Evolutionary conservation across 1,284 basidiomycete species (phyloP), one percentile per base, ranked within the genome.

Genomic region (Somion occarium): DNA sequence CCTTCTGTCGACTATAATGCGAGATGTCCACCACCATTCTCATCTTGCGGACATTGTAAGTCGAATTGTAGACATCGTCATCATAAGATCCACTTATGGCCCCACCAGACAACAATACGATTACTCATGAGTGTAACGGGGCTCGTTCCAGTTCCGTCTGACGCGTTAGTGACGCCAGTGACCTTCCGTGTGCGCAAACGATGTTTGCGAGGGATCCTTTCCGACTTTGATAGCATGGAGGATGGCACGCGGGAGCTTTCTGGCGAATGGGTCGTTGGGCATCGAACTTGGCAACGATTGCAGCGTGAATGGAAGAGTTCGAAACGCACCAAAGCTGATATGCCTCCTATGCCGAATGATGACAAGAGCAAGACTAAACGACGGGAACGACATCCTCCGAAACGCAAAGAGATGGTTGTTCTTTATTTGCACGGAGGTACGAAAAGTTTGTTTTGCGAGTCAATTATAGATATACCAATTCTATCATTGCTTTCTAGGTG

Each of bases 211-310:
- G 93, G 93, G 2, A 83, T 96, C 46, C 78, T 97, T 20, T 74
- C 83, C 5, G 76, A 86, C 12, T 81, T 80, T 51, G 91, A 98
- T 63, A 78, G 78, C n/a, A 62, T 73, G 7, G 91, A 91, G 69
- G 77, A 75, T 47, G 92, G 85, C 48, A 74, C 67, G 15, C 80
- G 96, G 4, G 89, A 95, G 63, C 76, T 99, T 42, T 86, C 85
- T 1, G 96, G 93, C 3, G 97, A 99, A 73, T 99, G 96, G 96
- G 88, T 98, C 18, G 89, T 98, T 13, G 92, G 93, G 44, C 90
- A 90, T 66, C 83, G 83, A 58, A 83, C 95, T 0, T 98, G 95
- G 94, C 85, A 85, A 57, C 75, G 85, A 19, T 74, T 98, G 56
- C 94, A 98, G 65, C 71, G 80, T 3, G 93, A 98, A 62, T 93